These are phyloP conservation scores for Arthrobotrys musiformis DNA, from an alignment of 2,329 filamentous ascomycete species.

Conservation along the genomic window DNA sequence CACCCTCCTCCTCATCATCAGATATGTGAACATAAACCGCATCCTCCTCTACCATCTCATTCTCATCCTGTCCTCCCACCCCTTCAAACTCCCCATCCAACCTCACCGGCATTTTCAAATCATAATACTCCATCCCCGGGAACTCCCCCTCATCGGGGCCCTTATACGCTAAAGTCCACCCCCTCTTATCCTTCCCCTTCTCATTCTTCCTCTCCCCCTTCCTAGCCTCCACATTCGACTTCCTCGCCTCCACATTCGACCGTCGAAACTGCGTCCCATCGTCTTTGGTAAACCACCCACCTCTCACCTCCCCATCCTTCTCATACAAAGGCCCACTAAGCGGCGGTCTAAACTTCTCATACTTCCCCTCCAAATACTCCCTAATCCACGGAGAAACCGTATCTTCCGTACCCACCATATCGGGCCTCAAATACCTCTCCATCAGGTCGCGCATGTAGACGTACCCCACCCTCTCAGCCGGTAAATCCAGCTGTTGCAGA, in stretches of 20 bases:
- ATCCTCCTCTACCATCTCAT: too few species aligned
- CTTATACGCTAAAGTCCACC: background rate
- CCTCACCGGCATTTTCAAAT: background rate
- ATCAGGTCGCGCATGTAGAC: slow-evolving; percentile 11
- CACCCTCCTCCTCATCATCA: background rate
- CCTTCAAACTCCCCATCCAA: background rate
- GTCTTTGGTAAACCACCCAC: background rate
- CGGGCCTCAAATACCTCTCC: background rate
- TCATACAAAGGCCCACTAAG: background rate
- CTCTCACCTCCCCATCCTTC: background rate
- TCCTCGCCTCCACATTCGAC: too few species aligned
- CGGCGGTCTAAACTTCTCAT: background rate
- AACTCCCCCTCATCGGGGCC: background rate
- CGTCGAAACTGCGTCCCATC: background rate
- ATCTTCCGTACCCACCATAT: background rate
- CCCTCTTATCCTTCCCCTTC: background rate
- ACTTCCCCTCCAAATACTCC: background rate
- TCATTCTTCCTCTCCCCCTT: background rate
- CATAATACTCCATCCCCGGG: slow-evolving; percentile 9
- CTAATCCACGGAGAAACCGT: slow-evolving; percentile 16
- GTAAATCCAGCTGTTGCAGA: background rate
- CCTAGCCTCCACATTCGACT: background rate
- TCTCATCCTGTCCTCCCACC: background rate
- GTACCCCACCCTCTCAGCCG: background rate
- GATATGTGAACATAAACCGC: background rate